These are phyloP conservation scores for Rauvolfia tetraphylla DNA, from an alignment of 257 asterid genomes.

Conservation along the genomic window DNA sequence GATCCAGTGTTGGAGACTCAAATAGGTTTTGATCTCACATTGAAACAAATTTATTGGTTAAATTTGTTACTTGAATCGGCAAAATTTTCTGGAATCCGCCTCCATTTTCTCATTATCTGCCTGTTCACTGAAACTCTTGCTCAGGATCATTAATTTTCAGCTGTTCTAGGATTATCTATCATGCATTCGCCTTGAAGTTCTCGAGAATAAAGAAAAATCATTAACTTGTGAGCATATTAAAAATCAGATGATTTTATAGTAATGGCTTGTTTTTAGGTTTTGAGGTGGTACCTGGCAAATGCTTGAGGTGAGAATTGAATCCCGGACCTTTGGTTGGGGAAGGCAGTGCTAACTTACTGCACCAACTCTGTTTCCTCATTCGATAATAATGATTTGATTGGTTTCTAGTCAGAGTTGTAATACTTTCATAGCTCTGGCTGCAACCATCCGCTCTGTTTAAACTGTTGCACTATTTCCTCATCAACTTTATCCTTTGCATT, in stretches of 20 bases:
- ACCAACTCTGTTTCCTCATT: not conserved
- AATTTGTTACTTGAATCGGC: not conserved
- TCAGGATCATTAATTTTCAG: constrained; percentile 1
- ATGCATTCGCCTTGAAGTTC: not conserved
- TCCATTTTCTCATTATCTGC: not conserved
- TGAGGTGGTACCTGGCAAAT: not conserved
- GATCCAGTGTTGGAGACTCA: no score
- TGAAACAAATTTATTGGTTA: not conserved
- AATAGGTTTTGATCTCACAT: not conserved
- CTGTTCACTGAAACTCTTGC: not conserved
- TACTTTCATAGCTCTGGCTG: not conserved
- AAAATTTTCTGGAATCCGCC: not conserved
- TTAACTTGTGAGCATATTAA: not conserved
- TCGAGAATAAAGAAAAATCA: not conserved
- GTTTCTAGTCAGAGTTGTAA: not conserved
- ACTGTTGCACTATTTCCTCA: not conserved
- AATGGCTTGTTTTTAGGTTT: not conserved
- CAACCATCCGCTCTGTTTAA: not conserved
- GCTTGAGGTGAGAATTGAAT: not conserved
- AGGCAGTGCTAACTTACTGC: not conserved
- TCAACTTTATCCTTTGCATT: not conserved
- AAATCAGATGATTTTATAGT: not conserved
- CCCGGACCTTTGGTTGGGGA: not conserved
- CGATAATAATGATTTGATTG: not conserved
- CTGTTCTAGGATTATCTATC: not conserved